Evolutionary conservation across 768 basidiomycete species (phyloP), one percentile per base, ranked within the genome.

Genomic region (Trametes cinnabarina): DNA sequence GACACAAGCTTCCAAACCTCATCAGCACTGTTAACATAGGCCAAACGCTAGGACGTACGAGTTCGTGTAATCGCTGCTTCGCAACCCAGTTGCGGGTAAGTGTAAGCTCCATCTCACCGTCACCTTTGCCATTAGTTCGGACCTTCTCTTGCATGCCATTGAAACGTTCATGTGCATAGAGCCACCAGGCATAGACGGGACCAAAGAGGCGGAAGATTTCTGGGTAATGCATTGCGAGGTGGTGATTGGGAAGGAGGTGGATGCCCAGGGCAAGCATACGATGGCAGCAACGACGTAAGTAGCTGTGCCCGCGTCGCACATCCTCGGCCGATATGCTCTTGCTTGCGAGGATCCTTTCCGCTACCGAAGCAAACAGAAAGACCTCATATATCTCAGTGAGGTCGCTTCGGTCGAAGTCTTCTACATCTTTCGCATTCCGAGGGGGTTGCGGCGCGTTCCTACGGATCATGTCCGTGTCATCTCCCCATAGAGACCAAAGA

Each of bases 191-290:
- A 7, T 51, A 53, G 3, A 52, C 50, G 0, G 57, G 57, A 0
- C 57, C 51, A 17, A 57, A 57, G 30, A 43, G 41, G 0, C 22
- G 5, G 41, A 50, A 57, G 20, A 57, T 22, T 5, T 34, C 14
- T 3, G 41, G 48, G 28, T 57, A 57, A 22, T 57, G 55, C 55
- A 57, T 50, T 6, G 55, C 55, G 11, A 37, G 40, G 22, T 57
- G 55, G 17, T 35, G 40, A 32, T 57, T 57, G 1, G 48, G 47
- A 0, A 57, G 9, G 12, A 57, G 26, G 8, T 50, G 55, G 14
- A 57, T 28, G 14, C 48, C 34, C 6, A 57, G 55, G 11, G 12
- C 3, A 0, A 57, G 28, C 40, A 50, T 42, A 1, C 32, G 17
- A 1, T 12, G 7, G 20, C 55, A 57, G 23, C 28, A 44, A 1